Percentiles rank a stretch among this genome's conserved stretches.
These are phyloP conservation scores for Calcarisporium arbuscula DNA, from an alignment of 2,329 filamentous ascomycete species.

Conservation along the genomic window DNA sequence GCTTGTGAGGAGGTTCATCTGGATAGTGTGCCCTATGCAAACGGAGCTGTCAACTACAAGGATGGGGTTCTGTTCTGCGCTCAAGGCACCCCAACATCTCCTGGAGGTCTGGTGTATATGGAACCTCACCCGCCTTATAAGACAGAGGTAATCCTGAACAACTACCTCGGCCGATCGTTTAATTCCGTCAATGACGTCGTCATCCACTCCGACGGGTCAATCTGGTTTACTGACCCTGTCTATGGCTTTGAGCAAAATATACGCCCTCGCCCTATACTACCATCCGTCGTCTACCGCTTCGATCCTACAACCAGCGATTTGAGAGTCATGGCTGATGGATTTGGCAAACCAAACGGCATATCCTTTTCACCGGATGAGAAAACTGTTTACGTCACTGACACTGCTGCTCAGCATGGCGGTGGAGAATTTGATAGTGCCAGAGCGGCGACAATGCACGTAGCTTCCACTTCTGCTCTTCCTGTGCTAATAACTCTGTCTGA, in stretches of 20 bases:
- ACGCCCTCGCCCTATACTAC: conserved; percentile 44
- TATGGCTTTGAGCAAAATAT: conserved; percentile 56
- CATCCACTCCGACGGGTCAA: conserved; percentile 45
- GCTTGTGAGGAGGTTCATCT: conserved; percentile 26
- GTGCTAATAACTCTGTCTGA: background rate
- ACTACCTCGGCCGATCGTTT: conserved; percentile 38
- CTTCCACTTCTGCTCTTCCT: background rate
- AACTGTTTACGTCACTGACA: conserved; percentile 40
- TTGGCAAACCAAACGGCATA: conserved; percentile 38
- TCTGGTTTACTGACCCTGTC: conserved; percentile 60
- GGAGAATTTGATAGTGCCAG: conserved; percentile 3
- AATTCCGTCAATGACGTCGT: conserved; percentile 46
- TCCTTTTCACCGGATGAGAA: conserved; percentile 39
- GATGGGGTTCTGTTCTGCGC: conserved; percentile 34
- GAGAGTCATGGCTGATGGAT: conserved; percentile 51
- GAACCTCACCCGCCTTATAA: conserved; percentile 22
- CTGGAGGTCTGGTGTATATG: conserved; percentile 26
- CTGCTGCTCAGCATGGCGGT: conserved; percentile 24
- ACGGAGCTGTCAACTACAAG: conserved; percentile 42
- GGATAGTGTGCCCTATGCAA: conserved; percentile 34
- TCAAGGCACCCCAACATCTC: conserved; percentile 23
- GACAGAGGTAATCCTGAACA: conserved; percentile 23
- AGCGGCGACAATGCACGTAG: conserved; percentile 6
- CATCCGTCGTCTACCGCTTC: conserved; percentile 53
- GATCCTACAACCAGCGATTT: conserved; percentile 43